A percentile compares a stretch with the other conserved stretches of the same genome.
These are phyloP conservation scores for Microglena sp. DNA, from an alignment of 139 green algal genomes.

Conservation along the genomic window DNA sequence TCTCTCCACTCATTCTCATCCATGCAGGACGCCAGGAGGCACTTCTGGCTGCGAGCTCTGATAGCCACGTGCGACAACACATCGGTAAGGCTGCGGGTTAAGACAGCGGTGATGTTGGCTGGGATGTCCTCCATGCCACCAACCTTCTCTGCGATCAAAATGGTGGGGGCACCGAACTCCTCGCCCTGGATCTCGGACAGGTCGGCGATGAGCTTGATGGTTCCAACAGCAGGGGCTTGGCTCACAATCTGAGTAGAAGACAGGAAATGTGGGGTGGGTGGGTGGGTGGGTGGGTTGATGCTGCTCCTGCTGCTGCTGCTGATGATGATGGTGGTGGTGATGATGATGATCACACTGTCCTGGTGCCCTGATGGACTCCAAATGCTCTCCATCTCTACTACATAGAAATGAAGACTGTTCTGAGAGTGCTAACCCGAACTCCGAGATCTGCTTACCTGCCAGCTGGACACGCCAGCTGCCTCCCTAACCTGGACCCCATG, in stretches of 20 bases:
- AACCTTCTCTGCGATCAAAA: slow-evolving; percentile 44
- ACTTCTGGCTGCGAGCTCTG: slow-evolving; percentile 56
- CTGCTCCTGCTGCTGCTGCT: no score
- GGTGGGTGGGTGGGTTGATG: no score
- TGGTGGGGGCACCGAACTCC: slow-evolving; percentile 26
- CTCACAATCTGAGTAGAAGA: no score
- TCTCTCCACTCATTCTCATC: slow-evolving; percentile 42
- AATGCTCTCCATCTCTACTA: no score
- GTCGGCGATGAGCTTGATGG: neutral
- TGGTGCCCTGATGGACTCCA: no score
- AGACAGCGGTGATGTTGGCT: slow-evolving; percentile 43
- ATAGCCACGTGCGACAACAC: slow-evolving; percentile 86
- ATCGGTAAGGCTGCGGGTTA: slow-evolving; percentile 64
- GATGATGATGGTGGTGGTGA: no score
- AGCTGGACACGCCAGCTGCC: no score
- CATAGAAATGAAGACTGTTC: no score
- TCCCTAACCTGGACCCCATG: no score
- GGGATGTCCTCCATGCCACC: slow-evolving; percentile 90
- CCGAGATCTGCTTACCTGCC: neutral
- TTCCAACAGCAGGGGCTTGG: slow-evolving; percentile 13
- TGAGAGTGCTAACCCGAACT: no score
- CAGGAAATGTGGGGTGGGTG: no score
- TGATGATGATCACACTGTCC: no score
- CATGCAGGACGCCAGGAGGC: slow-evolving; percentile 73
- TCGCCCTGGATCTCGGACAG: slow-evolving; percentile 55